Percentiles rank a stretch among this genome's conserved stretches.
phyloP scores from a whole-genome alignment of 805 yeast genomes.

The Naumovozyma dairenensis region DNA sequence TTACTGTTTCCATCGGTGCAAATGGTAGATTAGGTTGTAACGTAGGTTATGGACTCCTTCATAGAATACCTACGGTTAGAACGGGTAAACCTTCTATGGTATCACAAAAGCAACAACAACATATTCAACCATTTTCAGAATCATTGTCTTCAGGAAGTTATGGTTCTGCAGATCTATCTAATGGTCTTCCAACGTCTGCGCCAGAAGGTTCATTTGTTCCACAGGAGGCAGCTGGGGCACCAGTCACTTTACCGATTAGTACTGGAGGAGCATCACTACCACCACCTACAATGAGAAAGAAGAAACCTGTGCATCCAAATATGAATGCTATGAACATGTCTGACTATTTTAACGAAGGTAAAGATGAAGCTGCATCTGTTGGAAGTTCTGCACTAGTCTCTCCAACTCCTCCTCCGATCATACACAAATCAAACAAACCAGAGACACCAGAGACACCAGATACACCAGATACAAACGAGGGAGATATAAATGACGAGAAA shows the following conservation, averaged over 20 bases:
- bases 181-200: background rate
- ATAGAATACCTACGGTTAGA: conserved; percentile 57
- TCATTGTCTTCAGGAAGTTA: background rate
- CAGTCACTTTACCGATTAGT: conserved; percentile 2
- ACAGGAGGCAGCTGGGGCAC: no score
- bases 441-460: background rate
- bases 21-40: conserved; percentile 84
- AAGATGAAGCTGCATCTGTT: conserved; percentile 11
- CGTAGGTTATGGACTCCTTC: conserved; percentile 86
- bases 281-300: conserved; percentile 11
- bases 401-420: conserved; percentile 11
- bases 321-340: conserved; percentile 11
- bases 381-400: background rate
- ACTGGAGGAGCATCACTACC: conserved; percentile 7
- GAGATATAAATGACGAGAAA: no score
- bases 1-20: conserved; percentile 75
- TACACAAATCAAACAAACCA: background rate
- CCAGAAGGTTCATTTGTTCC: conserved; percentile 18
- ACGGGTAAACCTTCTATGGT: background rate
- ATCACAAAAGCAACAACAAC: background rate
- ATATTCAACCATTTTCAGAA: background rate
- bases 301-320: conserved; percentile 7
- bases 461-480: no score
- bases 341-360: conserved; percentile 28
- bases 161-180: background rate